A percentile compares a stretch with the other conserved stretches of the same genome.
Conservation (phyloP, 2,329 filamentous ascomycete genomes). For the Calonectria henricotiae region DNA sequence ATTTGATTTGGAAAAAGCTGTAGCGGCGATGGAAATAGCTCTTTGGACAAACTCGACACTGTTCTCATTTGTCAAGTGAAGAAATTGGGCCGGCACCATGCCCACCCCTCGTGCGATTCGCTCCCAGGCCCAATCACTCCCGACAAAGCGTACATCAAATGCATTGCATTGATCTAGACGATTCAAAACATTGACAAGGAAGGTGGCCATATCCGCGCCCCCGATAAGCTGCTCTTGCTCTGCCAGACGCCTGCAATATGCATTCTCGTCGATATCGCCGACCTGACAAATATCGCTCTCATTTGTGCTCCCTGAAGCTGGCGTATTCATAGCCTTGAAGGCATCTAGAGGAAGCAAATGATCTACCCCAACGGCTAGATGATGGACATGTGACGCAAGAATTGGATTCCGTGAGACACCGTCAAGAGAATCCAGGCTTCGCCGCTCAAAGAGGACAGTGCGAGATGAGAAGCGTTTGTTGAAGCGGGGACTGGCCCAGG, state of each 20-base stretch:
- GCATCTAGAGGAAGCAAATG: neutral
- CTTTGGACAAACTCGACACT: neutral
- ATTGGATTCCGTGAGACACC: neutral
- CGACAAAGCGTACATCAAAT: neutral
- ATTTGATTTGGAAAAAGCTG: neutral
- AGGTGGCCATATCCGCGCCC: too few species aligned
- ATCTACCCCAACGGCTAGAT: neutral
- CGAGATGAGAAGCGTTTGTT: neutral
- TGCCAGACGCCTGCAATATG: neutral
- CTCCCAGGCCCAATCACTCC: neutral
- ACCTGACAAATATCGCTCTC: too few species aligned
- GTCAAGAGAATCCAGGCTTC: neutral
- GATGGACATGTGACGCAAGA: neutral
- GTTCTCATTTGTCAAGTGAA: too few species aligned
- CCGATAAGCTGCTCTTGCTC: neutral
- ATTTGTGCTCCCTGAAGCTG: neutral
- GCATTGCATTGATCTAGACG: neutral
- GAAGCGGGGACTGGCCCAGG: neutral
- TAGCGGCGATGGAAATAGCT: too few species aligned
- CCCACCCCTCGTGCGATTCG: neutral
- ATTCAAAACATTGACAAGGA: neutral
- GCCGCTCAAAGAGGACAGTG: neutral
- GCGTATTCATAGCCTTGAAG: neutral
- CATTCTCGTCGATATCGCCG: neutral
- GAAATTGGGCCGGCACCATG: neutral